Evolutionary conservation across 352 stramenopile genomes (phyloP).

Genomic region (Phytophthora colocasiae): DNA sequence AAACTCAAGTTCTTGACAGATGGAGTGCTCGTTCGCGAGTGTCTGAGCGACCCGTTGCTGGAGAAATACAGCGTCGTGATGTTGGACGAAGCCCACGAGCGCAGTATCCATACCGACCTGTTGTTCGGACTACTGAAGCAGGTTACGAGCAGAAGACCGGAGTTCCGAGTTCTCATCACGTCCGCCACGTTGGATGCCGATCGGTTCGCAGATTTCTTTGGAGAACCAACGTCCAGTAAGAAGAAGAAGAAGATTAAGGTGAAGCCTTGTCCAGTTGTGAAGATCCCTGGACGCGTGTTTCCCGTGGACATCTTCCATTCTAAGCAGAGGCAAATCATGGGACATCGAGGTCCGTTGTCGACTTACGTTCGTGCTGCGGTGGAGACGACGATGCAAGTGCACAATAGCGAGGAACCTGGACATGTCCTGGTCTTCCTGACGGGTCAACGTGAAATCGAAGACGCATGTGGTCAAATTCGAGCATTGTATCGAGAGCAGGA

Average conservation of each 20-base stretch:
- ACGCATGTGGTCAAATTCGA: constrained; percentile 89
- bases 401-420: constrained; percentile 71
- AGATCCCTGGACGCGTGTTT: constrained; percentile 92
- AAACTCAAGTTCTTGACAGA: constrained; percentile 89
- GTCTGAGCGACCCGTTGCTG: constrained; percentile 77
- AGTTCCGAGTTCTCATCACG: constrained; percentile 95
- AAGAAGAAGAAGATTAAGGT: constrained; percentile 28
- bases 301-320: constrained; percentile 95
- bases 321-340: constrained; percentile 85
- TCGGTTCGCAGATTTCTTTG: constrained; percentile 92
- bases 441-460: constrained; percentile 94
- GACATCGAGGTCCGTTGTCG: constrained; percentile 61
- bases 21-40: constrained; percentile 85
- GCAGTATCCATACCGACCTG: constrained; percentile 98
- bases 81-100: constrained; percentile 98
- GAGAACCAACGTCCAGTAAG: constrained; percentile 10
- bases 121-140: constrained; percentile 95
- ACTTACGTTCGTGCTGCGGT: constrained; percentile 74
- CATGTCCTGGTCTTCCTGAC: constrained; percentile 97
- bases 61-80: constrained; percentile 91
- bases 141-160: constrained; percentile 63
- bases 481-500: constrained; percentile 37
- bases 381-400: constrained; percentile 81
- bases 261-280: constrained; percentile 79
- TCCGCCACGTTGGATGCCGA: constrained; percentile 91